Evolutionary conservation across 352 stramenopile species (phyloP).

Genomic region (Pythium brachiatum): DNA sequence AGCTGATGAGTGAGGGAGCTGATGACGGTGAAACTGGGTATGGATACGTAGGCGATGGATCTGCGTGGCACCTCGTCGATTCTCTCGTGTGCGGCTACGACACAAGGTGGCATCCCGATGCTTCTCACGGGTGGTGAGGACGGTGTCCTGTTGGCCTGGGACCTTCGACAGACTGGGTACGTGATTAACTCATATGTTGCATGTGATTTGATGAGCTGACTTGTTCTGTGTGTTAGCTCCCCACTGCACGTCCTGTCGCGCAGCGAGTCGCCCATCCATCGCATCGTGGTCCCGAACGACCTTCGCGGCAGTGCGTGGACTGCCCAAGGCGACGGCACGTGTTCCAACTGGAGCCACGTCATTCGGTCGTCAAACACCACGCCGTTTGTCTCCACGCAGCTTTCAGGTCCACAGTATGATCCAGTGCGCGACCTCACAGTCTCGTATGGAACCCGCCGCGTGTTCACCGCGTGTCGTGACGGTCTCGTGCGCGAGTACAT

Average conservation of each 20-base stretch:
- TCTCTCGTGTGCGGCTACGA: constrained; percentile 15
- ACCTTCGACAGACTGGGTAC: constrained; percentile 54
- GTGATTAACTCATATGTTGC: background rate
- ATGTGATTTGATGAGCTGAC: background rate
- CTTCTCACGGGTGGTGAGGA: constrained; percentile 65
- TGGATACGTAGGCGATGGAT: constrained; percentile 10
- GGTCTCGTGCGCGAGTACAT: constrained; percentile 66
- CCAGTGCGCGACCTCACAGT: constrained; percentile 56
- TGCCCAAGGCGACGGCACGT: constrained; percentile 53
- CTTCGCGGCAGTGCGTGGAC: constrained; percentile 41
- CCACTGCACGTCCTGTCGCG: constrained; percentile 53
- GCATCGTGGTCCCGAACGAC: constrained; percentile 24
- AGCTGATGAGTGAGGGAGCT: too few species aligned
- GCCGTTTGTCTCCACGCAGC: constrained; percentile 34
- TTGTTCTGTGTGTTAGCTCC: constrained; percentile 21
- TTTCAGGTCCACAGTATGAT: constrained; percentile 67
- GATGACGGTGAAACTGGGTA: too few species aligned
- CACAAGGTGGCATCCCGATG: constrained; percentile 23
- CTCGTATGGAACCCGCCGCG: constrained; percentile 29
- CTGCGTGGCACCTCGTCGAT: constrained; percentile 8
- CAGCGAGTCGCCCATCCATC: constrained; percentile 49
- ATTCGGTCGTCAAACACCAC: background rate
- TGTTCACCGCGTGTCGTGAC: constrained; percentile 62
- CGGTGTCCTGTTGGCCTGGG: constrained; percentile 55
- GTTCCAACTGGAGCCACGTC: constrained; percentile 51